phyloP scores from a whole-genome alignment of 805 yeast genomes.

The Suhomyces emberorum region DNA sequence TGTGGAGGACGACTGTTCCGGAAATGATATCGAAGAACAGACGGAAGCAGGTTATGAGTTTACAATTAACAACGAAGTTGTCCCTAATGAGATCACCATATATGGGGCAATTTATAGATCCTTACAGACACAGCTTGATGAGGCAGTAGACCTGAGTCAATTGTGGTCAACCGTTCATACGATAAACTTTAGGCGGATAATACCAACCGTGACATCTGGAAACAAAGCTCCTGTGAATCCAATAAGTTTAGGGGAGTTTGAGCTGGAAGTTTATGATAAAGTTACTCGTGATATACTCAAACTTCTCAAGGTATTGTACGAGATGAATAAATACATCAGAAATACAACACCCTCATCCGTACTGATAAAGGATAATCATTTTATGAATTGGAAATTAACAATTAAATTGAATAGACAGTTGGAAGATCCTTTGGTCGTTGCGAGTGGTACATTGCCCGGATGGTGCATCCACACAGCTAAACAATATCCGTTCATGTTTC shows the following conservation, averaged over 20 bases:
- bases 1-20: slow-evolving; percentile 15
- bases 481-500: slow-evolving; percentile 77
- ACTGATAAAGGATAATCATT: slow-evolving; percentile 26
- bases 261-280: slow-evolving; percentile 21
- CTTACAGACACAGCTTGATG: slow-evolving; percentile 36
- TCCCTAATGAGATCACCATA: slow-evolving; percentile 67
- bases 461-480: slow-evolving; percentile 80
- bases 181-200: slow-evolving; percentile 42
- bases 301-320: slow-evolving; percentile 47
- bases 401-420: slow-evolving; percentile 84
- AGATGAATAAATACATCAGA: slow-evolving; percentile 31
- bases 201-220: slow-evolving; percentile 8
- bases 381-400: slow-evolving; percentile 75
- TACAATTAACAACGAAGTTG: slow-evolving; percentile 49
- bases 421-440: slow-evolving; percentile 85
- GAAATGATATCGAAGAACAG: slow-evolving; percentile 11
- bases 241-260: slow-evolving; percentile 14
- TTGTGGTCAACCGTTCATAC: slow-evolving; percentile 62
- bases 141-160: slow-evolving; percentile 41
- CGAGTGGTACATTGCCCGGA: slow-evolving; percentile 78
- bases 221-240: slow-evolving; percentile 8
- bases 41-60: slow-evolving; percentile 46
- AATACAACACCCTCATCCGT: slow-evolving; percentile 11
- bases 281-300: slow-evolving; percentile 41
- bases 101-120: slow-evolving; percentile 69